A percentile compares a stretch with the other conserved stretches of the same genome.
Conservation (phyloP, 1,139 yeast species). For the Wickerhamomyces sp. region DNA sequence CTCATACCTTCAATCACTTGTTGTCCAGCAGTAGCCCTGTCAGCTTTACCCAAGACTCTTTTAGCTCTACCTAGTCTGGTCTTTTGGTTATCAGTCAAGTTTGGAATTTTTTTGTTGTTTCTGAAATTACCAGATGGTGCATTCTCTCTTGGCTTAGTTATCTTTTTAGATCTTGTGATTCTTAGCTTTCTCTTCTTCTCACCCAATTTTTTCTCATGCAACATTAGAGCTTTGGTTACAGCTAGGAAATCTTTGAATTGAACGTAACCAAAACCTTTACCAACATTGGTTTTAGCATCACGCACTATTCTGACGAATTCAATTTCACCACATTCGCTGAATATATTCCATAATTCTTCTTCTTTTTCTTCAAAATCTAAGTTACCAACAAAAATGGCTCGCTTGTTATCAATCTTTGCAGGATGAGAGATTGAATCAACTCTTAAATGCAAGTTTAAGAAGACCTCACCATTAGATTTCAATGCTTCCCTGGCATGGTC, state of each 20-base stretch:
- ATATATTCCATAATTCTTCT: slow-evolving; percentile 83
- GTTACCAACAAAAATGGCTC: slow-evolving; percentile 90
- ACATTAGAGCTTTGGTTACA: slow-evolving; percentile 76
- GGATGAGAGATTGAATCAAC: slow-evolving; percentile 94
- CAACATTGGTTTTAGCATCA: slow-evolving; percentile 89
- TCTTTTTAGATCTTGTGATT: slow-evolving; percentile 69
- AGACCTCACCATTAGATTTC: slow-evolving; percentile 60
- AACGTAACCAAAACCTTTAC: slow-evolving; percentile 96
- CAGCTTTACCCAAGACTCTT: slow-evolving; percentile 72
- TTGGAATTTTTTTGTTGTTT: slow-evolving; percentile 12
- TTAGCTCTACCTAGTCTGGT: slow-evolving; percentile 79
- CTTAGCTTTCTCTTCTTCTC: slow-evolving; percentile 63
- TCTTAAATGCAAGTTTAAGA: slow-evolving; percentile 71
- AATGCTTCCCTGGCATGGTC: slow-evolving; percentile 51
- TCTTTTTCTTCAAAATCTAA: slow-evolving; percentile 90
- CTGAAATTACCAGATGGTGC: slow-evolving; percentile 13
- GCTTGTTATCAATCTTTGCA: slow-evolving; percentile 73
- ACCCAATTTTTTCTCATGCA: slow-evolving; percentile 56
- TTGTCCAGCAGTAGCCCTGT: slow-evolving; percentile 60
- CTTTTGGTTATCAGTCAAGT: slow-evolving; percentile 57
- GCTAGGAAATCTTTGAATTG: slow-evolving; percentile 80
- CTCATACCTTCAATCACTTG: slow-evolving; percentile 70
- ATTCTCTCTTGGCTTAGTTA: slow-evolving; percentile 32
- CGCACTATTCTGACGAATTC: slow-evolving; percentile 89
- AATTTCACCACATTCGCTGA: slow-evolving; percentile 63